Percentiles rank a stretch among this genome's conserved stretches.
Conservation (phyloP, 2,329 filamentous ascomycete genomes). For the Colletotrichum simmondsii region DNA sequence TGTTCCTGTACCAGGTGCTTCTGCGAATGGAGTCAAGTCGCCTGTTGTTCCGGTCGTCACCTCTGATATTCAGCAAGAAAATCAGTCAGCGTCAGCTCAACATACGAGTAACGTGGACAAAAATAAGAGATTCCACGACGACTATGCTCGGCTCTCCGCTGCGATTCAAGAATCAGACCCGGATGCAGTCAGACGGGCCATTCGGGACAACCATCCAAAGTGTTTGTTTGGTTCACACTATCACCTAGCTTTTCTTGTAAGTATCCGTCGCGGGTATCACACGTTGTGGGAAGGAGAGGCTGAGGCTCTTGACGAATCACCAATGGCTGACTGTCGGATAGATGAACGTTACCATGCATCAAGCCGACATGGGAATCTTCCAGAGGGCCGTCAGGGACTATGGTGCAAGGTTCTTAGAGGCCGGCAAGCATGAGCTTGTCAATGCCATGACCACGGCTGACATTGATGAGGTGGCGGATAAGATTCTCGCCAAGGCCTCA, state of each 20-base stretch:
- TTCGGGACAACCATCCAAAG: constrained; percentile 64
- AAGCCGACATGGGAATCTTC: constrained; percentile 50
- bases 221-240: constrained; percentile 62
- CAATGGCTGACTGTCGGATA: constrained; percentile 38
- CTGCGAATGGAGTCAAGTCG: no score
- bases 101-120: not conserved
- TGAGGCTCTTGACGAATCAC: not conserved
- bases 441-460: constrained; percentile 51
- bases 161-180: constrained; percentile 54
- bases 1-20: not conserved
- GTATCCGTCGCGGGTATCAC: constrained; percentile 38
- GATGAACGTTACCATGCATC: constrained; percentile 60
- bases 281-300: not conserved
- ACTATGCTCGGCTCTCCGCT: constrained; percentile 49
- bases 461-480: constrained; percentile 56
- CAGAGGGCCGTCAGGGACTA: constrained; percentile 55
- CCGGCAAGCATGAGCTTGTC: constrained; percentile 54
- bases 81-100: not conserved
- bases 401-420: constrained; percentile 54
- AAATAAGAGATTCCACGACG: constrained; percentile 46
- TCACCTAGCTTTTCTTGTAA: constrained; percentile 63
- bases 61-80: not conserved
- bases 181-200: constrained; percentile 57
- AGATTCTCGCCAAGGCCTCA: constrained; percentile 57
- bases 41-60: not conserved